Conservation (phyloP, 345 rosid species). For the Salix suchowensis region DNA sequence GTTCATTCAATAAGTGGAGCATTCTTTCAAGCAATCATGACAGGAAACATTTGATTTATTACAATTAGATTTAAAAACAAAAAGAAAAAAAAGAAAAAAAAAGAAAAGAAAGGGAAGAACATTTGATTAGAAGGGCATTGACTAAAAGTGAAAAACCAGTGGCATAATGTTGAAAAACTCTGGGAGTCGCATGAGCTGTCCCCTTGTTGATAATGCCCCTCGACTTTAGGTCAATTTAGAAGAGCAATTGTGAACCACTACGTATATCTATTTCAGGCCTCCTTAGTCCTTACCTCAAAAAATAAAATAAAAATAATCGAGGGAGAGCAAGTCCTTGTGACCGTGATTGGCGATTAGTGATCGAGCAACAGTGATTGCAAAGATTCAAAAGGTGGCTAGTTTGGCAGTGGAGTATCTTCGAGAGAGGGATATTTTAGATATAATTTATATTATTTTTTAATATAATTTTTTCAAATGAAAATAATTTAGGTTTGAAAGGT, state of each 20-base stretch:
- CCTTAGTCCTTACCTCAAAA: neutral
- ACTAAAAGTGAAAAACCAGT: neutral
- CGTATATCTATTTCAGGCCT: neutral
- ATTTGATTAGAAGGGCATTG: neutral
- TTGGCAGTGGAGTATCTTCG: neutral
- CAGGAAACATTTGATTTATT: neutral
- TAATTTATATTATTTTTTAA: too few relatives aligned
- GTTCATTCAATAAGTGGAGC: neutral
- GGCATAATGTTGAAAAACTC: neutral
- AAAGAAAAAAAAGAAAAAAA: too few relatives aligned
- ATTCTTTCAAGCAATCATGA: neutral
- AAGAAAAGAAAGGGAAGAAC: too few relatives aligned
- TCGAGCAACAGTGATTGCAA: neutral
- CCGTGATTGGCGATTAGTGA: constrained; percentile 13
- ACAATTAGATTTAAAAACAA: too few relatives aligned
- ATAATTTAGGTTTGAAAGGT: too few relatives aligned
- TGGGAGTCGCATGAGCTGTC: neutral
- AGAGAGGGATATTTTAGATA: too few relatives aligned
- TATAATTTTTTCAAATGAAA: too few relatives aligned
- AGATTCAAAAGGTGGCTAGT: neutral
- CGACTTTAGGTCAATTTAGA: neutral
- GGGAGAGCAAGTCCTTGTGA: neutral
- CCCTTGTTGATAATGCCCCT: neutral
- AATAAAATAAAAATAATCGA: neutral
- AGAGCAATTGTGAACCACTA: neutral